Evolutionary conservation across 2,329 filamentous ascomycete genomes (phyloP).

Genomic region (Erysiphe neolycopersici): DNA sequence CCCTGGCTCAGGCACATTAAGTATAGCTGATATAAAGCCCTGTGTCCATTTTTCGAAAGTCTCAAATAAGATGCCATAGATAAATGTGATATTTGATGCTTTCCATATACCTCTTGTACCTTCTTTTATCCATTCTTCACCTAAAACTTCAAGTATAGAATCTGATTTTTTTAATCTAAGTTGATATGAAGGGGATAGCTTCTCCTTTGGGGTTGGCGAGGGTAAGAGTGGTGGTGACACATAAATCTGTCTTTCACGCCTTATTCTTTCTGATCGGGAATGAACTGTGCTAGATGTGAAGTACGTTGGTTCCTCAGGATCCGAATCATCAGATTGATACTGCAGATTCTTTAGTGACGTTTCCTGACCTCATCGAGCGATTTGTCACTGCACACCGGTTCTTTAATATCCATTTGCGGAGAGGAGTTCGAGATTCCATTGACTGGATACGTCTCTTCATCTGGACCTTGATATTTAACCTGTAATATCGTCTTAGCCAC

Average conservation of each 20-base stretch:
- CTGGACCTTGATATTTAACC: slow-evolving; percentile 27
- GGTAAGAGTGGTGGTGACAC: slow-evolving; percentile 5
- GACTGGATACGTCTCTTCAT: neutral
- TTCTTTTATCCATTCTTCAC: slow-evolving; percentile 70
- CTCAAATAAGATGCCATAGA: slow-evolving; percentile 67
- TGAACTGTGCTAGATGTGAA: slow-evolving; percentile 38
- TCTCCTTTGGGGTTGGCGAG: slow-evolving; percentile 13
- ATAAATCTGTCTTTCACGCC: slow-evolving; percentile 5
- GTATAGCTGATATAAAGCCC: slow-evolving; percentile 66
- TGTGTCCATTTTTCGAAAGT: slow-evolving; percentile 80
- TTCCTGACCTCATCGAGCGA: neutral
- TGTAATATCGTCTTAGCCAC: slow-evolving; percentile 87
- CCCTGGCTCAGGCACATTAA: slow-evolving; percentile 69
- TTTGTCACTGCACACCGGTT: slow-evolving; percentile 6
- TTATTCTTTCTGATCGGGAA: slow-evolving; percentile 16
- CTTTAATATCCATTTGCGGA: slow-evolving; percentile 4
- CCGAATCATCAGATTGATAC: slow-evolving; percentile 36
- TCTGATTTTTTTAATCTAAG: slow-evolving; percentile 48
- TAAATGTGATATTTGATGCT: slow-evolving; percentile 69
- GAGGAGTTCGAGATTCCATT: neutral
- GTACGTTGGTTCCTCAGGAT: slow-evolving; percentile 57
- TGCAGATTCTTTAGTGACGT: slow-evolving; percentile 4
- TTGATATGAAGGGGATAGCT: slow-evolving; percentile 23
- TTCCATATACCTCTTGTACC: slow-evolving; percentile 89
- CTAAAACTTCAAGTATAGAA: slow-evolving; percentile 64